phyloP scores from a whole-genome alignment of 2,329 filamentous ascomycete species.

The Neopestalotiopsis clavispora region DNA sequence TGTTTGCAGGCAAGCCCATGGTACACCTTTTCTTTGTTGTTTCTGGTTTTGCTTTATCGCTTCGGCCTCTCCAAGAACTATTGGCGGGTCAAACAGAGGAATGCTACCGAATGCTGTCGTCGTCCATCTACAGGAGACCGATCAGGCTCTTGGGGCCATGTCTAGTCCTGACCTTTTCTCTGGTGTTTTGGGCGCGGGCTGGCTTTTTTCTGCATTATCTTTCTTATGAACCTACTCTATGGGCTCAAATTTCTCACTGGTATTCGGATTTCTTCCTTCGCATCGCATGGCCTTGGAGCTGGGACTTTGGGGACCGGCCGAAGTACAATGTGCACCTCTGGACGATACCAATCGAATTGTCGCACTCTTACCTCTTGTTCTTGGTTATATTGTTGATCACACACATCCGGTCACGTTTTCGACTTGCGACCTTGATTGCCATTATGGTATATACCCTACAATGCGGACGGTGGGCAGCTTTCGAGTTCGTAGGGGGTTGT shows the following conservation, averaged over 20 bases:
- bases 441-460: constrained; percentile 43
- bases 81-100: constrained; percentile 42
- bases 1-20: constrained; percentile 29
- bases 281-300: constrained; percentile 31
- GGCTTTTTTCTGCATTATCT: constrained; percentile 35
- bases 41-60: constrained; percentile 52
- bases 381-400: constrained; percentile 42
- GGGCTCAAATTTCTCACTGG: constrained; percentile 28
- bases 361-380: constrained; percentile 50
- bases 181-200: neutral
- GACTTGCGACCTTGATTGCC: constrained; percentile 34
- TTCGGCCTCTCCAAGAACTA: constrained; percentile 47
- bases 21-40: constrained; percentile 59
- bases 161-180: constrained; percentile 27
- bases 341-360: constrained; percentile 54
- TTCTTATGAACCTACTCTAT: constrained; percentile 12
- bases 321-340: constrained; percentile 50
- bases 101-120: constrained; percentile 46
- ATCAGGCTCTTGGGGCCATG: constrained; percentile 52
- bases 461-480: constrained; percentile 46
- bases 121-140: constrained; percentile 51
- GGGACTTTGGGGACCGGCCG: constrained; percentile 18
- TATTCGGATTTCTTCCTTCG: constrained; percentile 27
- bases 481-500: constrained; percentile 52
- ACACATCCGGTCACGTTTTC: constrained; percentile 36